Conservation (phyloP, 1,284 basidiomycete species). For the Boletus holoroseus region DNA sequence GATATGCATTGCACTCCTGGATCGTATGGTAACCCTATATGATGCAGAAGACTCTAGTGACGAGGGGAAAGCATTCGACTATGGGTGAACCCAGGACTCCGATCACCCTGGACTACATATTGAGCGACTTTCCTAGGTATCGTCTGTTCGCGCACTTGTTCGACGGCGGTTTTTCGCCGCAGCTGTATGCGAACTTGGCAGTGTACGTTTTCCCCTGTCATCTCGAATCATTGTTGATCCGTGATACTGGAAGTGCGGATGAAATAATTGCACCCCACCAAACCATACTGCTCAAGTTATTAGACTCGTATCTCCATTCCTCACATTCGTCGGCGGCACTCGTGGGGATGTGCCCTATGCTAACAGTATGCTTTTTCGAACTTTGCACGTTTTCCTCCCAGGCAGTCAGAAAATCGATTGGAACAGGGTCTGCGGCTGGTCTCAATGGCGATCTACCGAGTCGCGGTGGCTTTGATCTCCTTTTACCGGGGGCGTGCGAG, state of each 20-base stretch:
- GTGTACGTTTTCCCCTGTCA: slow-evolving; percentile 39
- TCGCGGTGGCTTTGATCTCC: slow-evolving; percentile 48
- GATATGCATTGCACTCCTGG: slow-evolving; percentile 57
- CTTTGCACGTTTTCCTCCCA: slow-evolving; percentile 49
- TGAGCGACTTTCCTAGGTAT: slow-evolving; percentile 39
- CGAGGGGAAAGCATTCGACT: slow-evolving; percentile 63
- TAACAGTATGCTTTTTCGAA: slow-evolving; percentile 49
- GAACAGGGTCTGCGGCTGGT: slow-evolving; percentile 16
- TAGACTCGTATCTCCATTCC: slow-evolving; percentile 75
- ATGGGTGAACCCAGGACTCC: slow-evolving; percentile 49
- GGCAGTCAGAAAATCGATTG: slow-evolving; percentile 47
- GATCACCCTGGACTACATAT: slow-evolving; percentile 1
- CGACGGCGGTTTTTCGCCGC: slow-evolving; percentile 45
- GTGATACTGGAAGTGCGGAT: slow-evolving; percentile 42
- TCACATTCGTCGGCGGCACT: slow-evolving; percentile 31
- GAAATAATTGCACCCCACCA: slow-evolving; percentile 81
- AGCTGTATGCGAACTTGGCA: slow-evolving; percentile 46
- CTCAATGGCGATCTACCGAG: neutral
- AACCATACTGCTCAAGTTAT: slow-evolving; percentile 76
- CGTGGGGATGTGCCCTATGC: slow-evolving; percentile 45
- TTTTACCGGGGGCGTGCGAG: slow-evolving; percentile 72
- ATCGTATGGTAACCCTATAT: slow-evolving; percentile 60
- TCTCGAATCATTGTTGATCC: slow-evolving; percentile 9
- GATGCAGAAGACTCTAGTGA: slow-evolving; percentile 59
- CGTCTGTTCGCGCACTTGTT: slow-evolving; percentile 50